Conservation (phyloP, 2,329 filamentous ascomycete genomes). For the Sporothrix brasiliensis region DNA sequence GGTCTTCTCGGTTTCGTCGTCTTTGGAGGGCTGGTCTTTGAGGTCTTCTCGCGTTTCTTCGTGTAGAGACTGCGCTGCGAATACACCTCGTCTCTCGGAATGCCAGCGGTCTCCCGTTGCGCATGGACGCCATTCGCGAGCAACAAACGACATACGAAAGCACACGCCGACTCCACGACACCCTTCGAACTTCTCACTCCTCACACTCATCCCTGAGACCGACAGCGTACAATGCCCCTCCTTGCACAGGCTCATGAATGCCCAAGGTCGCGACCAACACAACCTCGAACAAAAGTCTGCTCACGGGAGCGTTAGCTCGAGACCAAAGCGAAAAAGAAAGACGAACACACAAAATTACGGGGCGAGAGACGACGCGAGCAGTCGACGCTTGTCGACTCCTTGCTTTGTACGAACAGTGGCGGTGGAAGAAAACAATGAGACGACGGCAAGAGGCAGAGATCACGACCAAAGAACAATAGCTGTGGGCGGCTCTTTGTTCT, state of each 20-base stretch:
- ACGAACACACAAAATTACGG: not conserved
- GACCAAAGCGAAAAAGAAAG: not conserved
- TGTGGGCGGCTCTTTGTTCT: not conserved
- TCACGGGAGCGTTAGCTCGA: not conserved
- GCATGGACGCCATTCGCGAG: not conserved
- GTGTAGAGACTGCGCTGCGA: conserved; percentile 17
- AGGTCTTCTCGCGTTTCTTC: conserved; percentile 58
- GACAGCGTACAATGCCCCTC: no score
- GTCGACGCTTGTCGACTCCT: not conserved
- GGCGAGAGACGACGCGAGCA: not conserved
- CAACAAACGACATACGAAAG: not conserved
- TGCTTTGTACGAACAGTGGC: conserved; percentile 9
- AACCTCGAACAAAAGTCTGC: not conserved
- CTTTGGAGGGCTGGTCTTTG: conserved; percentile 63
- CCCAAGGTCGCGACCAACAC: not conserved
- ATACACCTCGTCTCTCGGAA: no score
- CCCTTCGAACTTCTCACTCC: not conserved
- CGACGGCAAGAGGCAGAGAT: not conserved
- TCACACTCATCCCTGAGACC: no score
- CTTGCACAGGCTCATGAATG: not conserved
- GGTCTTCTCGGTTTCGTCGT: conserved; percentile 62
- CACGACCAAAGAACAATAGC: not conserved
- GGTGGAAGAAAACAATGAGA: not conserved
- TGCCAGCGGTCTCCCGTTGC: no score
- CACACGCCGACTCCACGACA: not conserved